phyloP scores from a whole-genome alignment of 2,329 filamentous ascomycete genomes.

The Aplosporella prunicola region DNA sequence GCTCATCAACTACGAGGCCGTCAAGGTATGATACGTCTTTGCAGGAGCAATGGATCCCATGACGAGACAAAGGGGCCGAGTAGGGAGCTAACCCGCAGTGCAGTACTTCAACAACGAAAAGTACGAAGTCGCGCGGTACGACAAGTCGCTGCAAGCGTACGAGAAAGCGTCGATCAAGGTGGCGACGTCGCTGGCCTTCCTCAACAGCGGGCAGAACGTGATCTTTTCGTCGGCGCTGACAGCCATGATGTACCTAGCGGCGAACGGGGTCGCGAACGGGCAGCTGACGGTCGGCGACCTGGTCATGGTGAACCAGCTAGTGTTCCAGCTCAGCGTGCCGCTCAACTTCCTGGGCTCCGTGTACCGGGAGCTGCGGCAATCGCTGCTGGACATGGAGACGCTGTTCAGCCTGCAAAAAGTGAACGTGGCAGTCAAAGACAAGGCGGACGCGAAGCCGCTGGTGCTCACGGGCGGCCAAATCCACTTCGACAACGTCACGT shows the following conservation, averaged over 20 bases:
- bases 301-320: constrained; percentile 97
- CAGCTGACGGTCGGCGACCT: constrained; percentile 84
- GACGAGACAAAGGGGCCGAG: not conserved
- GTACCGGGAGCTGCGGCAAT: constrained; percentile 90
- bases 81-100: too few species aligned
- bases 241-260: constrained; percentile 96
- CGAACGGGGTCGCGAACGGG: constrained; percentile 75
- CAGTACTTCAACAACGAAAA: constrained; percentile 96
- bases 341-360: constrained; percentile 98
- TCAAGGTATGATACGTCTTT: constrained; percentile 53
- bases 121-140: constrained; percentile 85
- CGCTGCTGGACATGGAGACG: constrained; percentile 95
- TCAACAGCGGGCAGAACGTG: constrained; percentile 93
- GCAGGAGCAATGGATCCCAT: not conserved
- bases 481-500: constrained; percentile 86
- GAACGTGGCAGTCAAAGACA: constrained; percentile 76
- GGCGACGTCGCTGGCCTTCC: constrained; percentile 80
- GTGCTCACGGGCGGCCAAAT: constrained; percentile 76
- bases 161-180: constrained; percentile 95
- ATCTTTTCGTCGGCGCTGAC: constrained; percentile 94
- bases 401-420: constrained; percentile 96
- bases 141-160: constrained; percentile 75
- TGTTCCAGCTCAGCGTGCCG: constrained; percentile 94
- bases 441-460: constrained; percentile 62
- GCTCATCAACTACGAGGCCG: constrained; percentile 96